Evolutionary conservation across 1,139 yeast species (phyloP).

Genomic region (Yamadazyma jaroonii): DNA sequence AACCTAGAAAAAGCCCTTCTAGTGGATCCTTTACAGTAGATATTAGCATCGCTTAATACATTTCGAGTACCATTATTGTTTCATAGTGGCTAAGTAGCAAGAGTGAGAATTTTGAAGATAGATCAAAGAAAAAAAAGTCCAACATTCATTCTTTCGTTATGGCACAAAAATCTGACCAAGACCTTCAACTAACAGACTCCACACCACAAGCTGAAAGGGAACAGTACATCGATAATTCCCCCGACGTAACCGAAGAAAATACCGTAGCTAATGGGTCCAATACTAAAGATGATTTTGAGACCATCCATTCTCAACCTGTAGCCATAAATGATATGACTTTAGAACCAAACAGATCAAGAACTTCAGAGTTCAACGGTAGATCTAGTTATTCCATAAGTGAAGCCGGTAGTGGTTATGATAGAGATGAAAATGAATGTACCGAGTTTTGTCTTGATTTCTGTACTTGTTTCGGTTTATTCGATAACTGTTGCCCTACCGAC

Average conservation of each 20-base stretch:
- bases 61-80: not conserved
- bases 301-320: slow-evolving; percentile 16
- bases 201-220: slow-evolving; percentile 13
- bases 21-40: too few relatives aligned
- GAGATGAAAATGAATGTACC: slow-evolving; percentile 39
- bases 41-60: too few relatives aligned
- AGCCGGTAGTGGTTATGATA: slow-evolving; percentile 33
- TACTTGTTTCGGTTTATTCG: slow-evolving; percentile 42
- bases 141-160: slow-evolving; percentile 1
- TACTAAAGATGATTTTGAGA: slow-evolving; percentile 7
- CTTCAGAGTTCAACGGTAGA: slow-evolving; percentile 11
- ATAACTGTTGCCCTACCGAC: slow-evolving; percentile 39
- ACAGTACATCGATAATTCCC: slow-evolving; percentile 4
- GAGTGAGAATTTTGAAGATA: not conserved
- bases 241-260: not conserved
- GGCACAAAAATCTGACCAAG: slow-evolving; percentile 6
- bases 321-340: slow-evolving; percentile 15
- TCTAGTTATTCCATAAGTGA: slow-evolving; percentile 22
- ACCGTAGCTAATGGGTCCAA: slow-evolving; percentile 1
- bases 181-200: slow-evolving; percentile 11
- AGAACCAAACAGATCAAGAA: slow-evolving; percentile 8
- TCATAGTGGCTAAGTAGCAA: slow-evolving; percentile 1
- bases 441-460: slow-evolving; percentile 41
- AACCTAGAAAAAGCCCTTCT: not conserved
- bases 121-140: not conserved